Evolutionary conservation across 192 early-diverging fungal genomes (phyloP), one percentile per base, ranked within the genome.

Genomic region (Podila horticola): DNA sequence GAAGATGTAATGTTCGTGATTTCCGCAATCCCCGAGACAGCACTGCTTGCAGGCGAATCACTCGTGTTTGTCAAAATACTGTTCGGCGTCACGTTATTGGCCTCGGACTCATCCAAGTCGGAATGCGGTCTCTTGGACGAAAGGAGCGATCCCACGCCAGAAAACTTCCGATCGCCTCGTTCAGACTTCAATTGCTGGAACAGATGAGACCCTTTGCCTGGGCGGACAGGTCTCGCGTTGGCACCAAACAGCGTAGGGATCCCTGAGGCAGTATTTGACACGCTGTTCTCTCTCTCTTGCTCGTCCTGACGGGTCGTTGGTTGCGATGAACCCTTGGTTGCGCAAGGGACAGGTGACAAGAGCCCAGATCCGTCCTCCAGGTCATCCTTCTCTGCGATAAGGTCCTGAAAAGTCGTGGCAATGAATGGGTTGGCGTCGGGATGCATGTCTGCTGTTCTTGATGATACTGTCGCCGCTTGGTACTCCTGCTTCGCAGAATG

Each of bases 61-160:
- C 30, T 65, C 13, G 15, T 17, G 41, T 13, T 48, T 17, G 19
- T 61, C 58, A 6, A 62, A 20, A 41, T 61, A n/a, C 19, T 31
- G 10, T 2, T 38, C 41, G 26, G 9, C 26, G 12, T 77, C 76
- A 71, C 41, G 15, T 45, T 17, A 17, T 45, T 45, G 41, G 15
- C 41, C 12, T 45, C 41, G 41, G 41, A 45, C 41, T 45, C 41
- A 15, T 45, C 41, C 41, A 81, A 36, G 15, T 69, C 71, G 10
- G 71, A 50, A 28, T 66, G 70, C 38, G 77, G 51, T 57, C 77
- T 59, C 48, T 81, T 81, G 15, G 72, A 49, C n/a, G 60, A 34
- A 10, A 59, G 34, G 19, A 49, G 41, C 4, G 52, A 55, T 22
- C 52, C 52, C 10, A 55, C 52, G 17, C 24, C 52, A 11, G 52